phyloP scores from a whole-genome alignment of 148 eudicot species.

The Oxyria digyna region DNA sequence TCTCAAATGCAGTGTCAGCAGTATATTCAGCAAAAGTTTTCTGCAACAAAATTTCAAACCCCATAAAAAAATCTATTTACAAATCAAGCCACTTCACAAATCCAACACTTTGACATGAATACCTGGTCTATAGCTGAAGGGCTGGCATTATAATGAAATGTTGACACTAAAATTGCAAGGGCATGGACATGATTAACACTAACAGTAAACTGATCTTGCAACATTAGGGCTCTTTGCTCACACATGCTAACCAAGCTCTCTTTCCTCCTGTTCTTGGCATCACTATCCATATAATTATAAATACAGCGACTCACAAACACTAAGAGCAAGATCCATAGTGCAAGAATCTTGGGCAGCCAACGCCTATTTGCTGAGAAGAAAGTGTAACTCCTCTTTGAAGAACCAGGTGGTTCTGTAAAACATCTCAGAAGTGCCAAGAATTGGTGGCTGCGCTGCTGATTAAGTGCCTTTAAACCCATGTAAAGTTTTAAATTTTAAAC shows the following conservation, averaged over 20 bases:
- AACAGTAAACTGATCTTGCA: conserved; percentile 62
- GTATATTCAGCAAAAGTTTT: conserved; percentile 68
- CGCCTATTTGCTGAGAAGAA: conserved; percentile 15
- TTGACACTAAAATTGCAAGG: conserved; percentile 52
- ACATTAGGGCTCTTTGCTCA: conserved; percentile 54
- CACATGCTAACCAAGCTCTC: conserved; percentile 45
- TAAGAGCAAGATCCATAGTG: conserved; percentile 19
- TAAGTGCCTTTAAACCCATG: conserved; percentile 30
- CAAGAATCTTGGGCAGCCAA: conserved; percentile 16
- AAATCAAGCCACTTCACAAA: background rate
- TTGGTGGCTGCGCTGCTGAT: conserved; percentile 6
- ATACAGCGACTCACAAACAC: conserved; percentile 9
- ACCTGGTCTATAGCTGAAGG: conserved; percentile 59
- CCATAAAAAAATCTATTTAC: background rate
- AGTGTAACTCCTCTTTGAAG: conserved; percentile 33
- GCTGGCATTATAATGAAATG: conserved; percentile 32
- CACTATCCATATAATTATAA: conserved; percentile 30
- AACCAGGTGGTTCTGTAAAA: conserved; percentile 12
- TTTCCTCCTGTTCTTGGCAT: conserved; percentile 27
- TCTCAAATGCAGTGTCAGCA: conserved; percentile 56
- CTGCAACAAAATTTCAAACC: conserved; percentile 16
- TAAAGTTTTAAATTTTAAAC: too few relatives aligned
- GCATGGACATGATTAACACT: conserved; percentile 75
- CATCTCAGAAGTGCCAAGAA: conserved; percentile 22
- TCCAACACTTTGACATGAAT: background rate